A percentile compares a stretch with the other conserved stretches of the same genome.
Conservation (phyloP, 192 early-diverging fungal species). For the Coemansia sp. region DNA sequence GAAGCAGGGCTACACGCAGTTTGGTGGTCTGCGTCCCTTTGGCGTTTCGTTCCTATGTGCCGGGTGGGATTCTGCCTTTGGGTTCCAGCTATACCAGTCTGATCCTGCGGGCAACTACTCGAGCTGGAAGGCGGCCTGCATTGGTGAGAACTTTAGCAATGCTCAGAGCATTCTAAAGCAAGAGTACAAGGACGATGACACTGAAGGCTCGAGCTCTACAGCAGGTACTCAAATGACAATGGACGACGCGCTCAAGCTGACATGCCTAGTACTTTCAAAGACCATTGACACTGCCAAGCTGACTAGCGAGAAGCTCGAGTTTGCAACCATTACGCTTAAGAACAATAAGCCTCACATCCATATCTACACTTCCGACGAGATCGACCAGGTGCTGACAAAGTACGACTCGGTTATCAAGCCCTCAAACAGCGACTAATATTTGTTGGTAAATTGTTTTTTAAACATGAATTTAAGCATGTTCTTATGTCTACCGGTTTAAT, state of each 20-base stretch:
- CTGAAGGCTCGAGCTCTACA: conserved; percentile 5
- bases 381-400: conserved; percentile 39
- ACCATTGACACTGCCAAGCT: conserved; percentile 94
- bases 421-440: conserved; percentile 13
- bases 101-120: conserved; percentile 99
- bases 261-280: conserved; percentile 93
- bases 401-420: conserved; percentile 45
- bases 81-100: conserved; percentile 97
- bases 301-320: conserved; percentile 86
- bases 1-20: conserved; percentile 99
- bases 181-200: conserved; percentile 88
- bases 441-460: not conserved
- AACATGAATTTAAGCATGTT: not conserved
- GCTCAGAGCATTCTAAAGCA: conserved; percentile 93
- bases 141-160: conserved; percentile 91
- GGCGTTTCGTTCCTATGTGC: conserved; percentile 98
- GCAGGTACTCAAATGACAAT: conserved; percentile 55
- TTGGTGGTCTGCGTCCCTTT: conserved; percentile 96
- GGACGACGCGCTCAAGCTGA: conserved; percentile 86
- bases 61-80: conserved; percentile 84
- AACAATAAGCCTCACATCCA: conserved; percentile 30
- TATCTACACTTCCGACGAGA: conserved; percentile 39
- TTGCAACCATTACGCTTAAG: conserved; percentile 77
- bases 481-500: no score
- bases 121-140: conserved; percentile 98